Evolutionary conservation across 148 eudicot species (phyloP).

Genomic region (Fagopyrum homotropicum): DNA sequence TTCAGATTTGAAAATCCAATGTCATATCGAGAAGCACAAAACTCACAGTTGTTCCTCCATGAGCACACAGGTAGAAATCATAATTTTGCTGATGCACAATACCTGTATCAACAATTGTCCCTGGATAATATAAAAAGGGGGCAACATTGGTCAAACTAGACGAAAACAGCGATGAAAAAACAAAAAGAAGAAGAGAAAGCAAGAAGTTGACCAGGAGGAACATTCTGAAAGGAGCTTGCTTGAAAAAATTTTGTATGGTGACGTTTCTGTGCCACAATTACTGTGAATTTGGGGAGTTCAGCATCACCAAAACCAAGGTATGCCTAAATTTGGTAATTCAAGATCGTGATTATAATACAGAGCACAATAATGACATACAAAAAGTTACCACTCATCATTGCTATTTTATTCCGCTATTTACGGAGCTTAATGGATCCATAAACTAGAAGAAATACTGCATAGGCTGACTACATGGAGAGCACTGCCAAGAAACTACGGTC

Average conservation of each 20-base stretch:
- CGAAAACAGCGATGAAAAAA: neutral
- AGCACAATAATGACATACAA: neutral
- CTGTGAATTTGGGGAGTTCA: slow-evolving; percentile 74
- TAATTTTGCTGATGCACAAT: slow-evolving; percentile 85
- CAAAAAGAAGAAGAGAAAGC: neutral
- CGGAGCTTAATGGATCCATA: neutral
- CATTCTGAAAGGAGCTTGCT: slow-evolving; percentile 56
- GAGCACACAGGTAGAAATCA: slow-evolving; percentile 95
- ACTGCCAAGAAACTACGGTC: neutral
- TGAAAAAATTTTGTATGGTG: slow-evolving; percentile 79
- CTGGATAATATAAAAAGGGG: slow-evolving; percentile 24
- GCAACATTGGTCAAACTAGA: slow-evolving; percentile 1
- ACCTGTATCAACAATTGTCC: slow-evolving; percentile 83
- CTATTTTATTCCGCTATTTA: neutral
- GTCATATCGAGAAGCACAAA: neutral
- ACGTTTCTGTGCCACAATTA: slow-evolving; percentile 89
- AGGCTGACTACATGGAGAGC: neutral
- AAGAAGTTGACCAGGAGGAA: slow-evolving; percentile 64
- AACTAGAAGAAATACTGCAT: neutral
- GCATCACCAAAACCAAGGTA: slow-evolving; percentile 59
- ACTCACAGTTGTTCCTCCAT: slow-evolving; percentile 80
- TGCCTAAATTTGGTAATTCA: slow-evolving; percentile 44
- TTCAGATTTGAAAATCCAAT: neutral
- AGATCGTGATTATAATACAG: slow-evolving; percentile 1
- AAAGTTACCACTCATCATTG: neutral